These are phyloP conservation scores for Chaetomium globosum DNA, from an alignment of 2,329 filamentous ascomycete genomes.

Conservation along the genomic window DNA sequence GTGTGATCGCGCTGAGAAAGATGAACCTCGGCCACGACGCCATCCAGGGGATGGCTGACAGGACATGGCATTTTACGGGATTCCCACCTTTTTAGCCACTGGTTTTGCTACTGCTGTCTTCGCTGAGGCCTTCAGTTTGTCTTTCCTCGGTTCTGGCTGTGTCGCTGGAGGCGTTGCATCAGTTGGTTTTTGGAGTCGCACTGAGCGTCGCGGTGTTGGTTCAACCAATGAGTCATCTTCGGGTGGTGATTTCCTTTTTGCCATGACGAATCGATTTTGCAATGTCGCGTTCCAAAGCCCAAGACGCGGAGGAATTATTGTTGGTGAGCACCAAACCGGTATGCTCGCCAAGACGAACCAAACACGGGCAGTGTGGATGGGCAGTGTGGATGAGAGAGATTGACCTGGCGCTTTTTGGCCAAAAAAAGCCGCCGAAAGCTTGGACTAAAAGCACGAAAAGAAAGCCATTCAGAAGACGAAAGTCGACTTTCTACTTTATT, in stretches of 20 bases:
- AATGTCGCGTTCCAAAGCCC: background rate
- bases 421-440: too few relatives aligned
- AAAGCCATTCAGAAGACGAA: too few relatives aligned
- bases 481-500: too few relatives aligned
- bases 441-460: too few relatives aligned
- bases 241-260: slow-evolving; percentile 32
- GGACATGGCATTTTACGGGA: background rate
- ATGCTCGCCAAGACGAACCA: background rate
- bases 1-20: background rate
- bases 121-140: background rate
- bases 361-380: background rate
- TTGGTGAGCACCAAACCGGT: background rate
- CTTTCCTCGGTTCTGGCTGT: background rate
- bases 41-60: background rate
- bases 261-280: slow-evolving; percentile 24
- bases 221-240: slow-evolving; percentile 16
- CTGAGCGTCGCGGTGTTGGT: slow-evolving; percentile 30
- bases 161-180: background rate
- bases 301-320: background rate
- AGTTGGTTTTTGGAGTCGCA: slow-evolving; percentile 22
- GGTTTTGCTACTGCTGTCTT: background rate
- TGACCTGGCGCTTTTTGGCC: background rate
- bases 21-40: background rate
- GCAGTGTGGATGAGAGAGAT: background rate
- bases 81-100: background rate